Base-by-base conservation (phyloP, 2,329 filamentous ascomycete genomes). In the Calonectria hongkongensis region DNA sequence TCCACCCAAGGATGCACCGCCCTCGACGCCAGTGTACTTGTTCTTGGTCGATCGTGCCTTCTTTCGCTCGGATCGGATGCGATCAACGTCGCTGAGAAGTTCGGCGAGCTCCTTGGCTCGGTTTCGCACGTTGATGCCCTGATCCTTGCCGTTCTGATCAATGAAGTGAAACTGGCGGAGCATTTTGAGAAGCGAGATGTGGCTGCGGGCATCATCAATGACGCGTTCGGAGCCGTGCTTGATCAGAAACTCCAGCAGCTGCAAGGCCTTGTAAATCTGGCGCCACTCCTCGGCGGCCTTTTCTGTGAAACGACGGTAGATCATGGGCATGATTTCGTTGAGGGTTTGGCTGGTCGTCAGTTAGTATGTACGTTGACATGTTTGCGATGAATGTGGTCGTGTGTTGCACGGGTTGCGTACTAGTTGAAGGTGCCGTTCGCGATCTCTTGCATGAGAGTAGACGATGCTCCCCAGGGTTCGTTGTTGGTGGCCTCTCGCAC, bases 321-420 rank as follows among this genome's bases (percentile, higher is more conserved):
- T 98, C 95, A 99, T 97, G 77, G 97, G 97, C 97, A 99, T 99
- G 83, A 99, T 98, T 85, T 99, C 97, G 85, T 98, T 98, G 70
- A 99, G 92, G 66, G 96, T 92, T 92, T 98, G 95, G 84, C 96
- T 98, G 82, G 70, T 50, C 21, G 56, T 65, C 48, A 18, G 79
- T 81, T 67, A 81, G 72, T 60, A 68, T 62, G 48, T 67, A 60
- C 25, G 51, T 10, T 13, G 73, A 39, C 25, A 39, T 15, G 60
- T 25, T 67, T 41, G 47, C 33, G 56, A 48, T 21, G 48, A 36
- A 36, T 12, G 36, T 87, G 28, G 25, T 3, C 18, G 4, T 21
- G 58, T 27, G 1, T 36, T 12, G 36, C 13, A 16, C 10, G 13
- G 16, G 47, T 27, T 25, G 45, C 95, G 82, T 88, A 98, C 97